Base-by-base conservation (phyloP, 805 yeast genomes). In the Blastobotrys robertii region DNA sequence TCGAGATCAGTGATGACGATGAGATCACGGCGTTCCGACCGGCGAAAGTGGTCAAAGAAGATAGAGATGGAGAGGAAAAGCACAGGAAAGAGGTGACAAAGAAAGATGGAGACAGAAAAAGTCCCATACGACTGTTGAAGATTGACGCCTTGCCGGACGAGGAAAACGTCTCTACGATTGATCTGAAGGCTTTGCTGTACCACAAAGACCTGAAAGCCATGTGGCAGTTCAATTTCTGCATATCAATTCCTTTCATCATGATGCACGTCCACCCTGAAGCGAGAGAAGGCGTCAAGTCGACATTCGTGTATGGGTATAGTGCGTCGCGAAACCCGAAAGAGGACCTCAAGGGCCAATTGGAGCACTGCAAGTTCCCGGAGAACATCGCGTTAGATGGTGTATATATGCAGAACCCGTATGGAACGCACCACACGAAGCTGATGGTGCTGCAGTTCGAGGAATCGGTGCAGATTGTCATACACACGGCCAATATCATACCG, bases 391-490 rank as follows among this genome's bases (percentile, higher is more conserved):
- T 52, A n/a, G 52, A 50, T 25, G 49, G 48, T 8, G 54, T 50
- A 7, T 12, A 31, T 10, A 31, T 59, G 28, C 39, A 43, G 16
- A 44, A 42, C 36, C 51, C 29, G 34, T 59, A 45, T 44, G 59
- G 54, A 3, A 51, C 62, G 4, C 65, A 61, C 37, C 65, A 61
- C 40, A 45, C 63, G 19, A 61, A 61, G 39, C 29, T 61, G 39
- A 61, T 61, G 65, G 53, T 61, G 4, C 44, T 59, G 13, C 37
- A 44, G 37, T 54, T 48, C 34, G 48, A 45, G 1, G 37, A 32
- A 1, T 37, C 19, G 1, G 44, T 44, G 34, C 57, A 57, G 41
- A 48, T 61, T 3, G 55, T 60, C 9, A 44, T 61, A 2, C 62
- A 57, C 40, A 61, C 65, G 1, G 63, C 63, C 14, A 61, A 61